phyloP scores from a whole-genome alignment of 163 green algal species.

The Chlamydomonas reinhardtii region DNA sequence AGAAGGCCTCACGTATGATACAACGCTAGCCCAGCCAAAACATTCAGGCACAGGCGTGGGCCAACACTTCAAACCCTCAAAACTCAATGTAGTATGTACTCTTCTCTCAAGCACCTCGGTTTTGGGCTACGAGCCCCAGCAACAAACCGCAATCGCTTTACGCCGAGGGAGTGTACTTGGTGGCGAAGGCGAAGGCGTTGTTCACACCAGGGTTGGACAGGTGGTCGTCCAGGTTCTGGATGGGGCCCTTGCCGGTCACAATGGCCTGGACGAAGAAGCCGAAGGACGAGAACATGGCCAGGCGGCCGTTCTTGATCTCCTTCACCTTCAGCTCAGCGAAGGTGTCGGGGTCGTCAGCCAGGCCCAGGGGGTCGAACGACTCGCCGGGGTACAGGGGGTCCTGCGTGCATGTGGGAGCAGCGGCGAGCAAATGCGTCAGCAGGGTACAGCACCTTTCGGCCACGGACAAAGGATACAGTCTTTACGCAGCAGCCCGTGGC shows the following conservation, averaged over 20 bases:
- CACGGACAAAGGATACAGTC: no score
- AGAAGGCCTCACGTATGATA: no score
- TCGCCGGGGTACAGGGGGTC: conserved; percentile 6
- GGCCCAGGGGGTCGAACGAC: conserved; percentile 87
- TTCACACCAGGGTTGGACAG: conserved; percentile 76
- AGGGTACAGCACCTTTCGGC: no score
- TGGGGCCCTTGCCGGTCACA: conserved; percentile 79
- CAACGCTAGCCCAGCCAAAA: no score
- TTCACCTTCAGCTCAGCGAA: conserved; percentile 89
- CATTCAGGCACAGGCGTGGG: no score
- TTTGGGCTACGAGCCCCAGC: no score
- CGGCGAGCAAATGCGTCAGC: conserved; percentile 88
- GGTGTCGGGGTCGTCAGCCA: conserved; percentile 89
- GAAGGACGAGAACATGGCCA: conserved; percentile 89
- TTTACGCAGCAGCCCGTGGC: no score
- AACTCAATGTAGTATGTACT: no score
- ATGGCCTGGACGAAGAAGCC: conserved; percentile 90
- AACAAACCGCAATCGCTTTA: background rate
- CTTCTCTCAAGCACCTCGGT: no score
- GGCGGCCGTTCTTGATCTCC: conserved; percentile 92
- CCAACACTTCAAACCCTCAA: no score
- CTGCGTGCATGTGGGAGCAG: no score
- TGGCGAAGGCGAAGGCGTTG: conserved; percentile 84
- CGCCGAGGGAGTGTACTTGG: conserved; percentile 81
- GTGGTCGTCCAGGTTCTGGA: conserved; percentile 85